Evolutionary conservation across 805 yeast genomes (phyloP).

Genomic region (Starmerella riodocensis): DNA sequence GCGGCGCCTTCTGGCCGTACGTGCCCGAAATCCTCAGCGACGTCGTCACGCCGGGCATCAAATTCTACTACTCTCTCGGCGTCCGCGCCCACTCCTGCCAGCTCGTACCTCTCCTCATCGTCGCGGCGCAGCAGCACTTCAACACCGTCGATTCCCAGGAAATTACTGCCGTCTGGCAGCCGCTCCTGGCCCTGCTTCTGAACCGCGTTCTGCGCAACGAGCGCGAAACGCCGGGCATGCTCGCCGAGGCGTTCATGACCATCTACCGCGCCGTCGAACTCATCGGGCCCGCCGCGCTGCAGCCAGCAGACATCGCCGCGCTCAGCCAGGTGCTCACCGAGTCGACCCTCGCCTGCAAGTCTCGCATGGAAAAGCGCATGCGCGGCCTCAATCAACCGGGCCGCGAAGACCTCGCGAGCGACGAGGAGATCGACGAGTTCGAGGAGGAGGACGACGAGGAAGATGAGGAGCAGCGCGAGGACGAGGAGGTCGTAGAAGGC

Average conservation of each 20-base stretch:
- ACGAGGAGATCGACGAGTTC: slow-evolving; percentile 41
- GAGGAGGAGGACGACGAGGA: slow-evolving; percentile 76
- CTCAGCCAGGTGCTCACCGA: slow-evolving; percentile 48
- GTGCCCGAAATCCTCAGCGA: slow-evolving; percentile 65
- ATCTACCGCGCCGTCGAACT: slow-evolving; percentile 51
- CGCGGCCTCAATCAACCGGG: slow-evolving; percentile 19
- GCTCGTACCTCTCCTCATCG: slow-evolving; percentile 62
- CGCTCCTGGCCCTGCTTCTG: slow-evolving; percentile 53
- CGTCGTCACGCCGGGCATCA: slow-evolving; percentile 76
- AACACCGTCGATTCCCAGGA: slow-evolving; percentile 31
- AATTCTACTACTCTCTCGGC: slow-evolving; percentile 84
- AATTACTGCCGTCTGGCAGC: slow-evolving; percentile 57
- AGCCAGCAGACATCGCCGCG: slow-evolving; percentile 39
- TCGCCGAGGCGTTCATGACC: slow-evolving; percentile 64
- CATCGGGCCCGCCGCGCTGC: slow-evolving; percentile 44
- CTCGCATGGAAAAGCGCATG: slow-evolving; percentile 46
- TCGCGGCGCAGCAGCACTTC: slow-evolving; percentile 46
- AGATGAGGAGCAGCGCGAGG: slow-evolving; percentile 72
- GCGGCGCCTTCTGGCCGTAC: slow-evolving; percentile 70
- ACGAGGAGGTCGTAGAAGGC: slow-evolving; percentile 81
- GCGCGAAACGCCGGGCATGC: slow-evolving; percentile 67
- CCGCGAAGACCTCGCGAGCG: background rate
- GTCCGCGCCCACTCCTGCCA: slow-evolving; percentile 86
- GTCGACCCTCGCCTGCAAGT: slow-evolving; percentile 53
- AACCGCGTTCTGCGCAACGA: slow-evolving; percentile 47